phyloP scores from a whole-genome alignment of 1,139 yeast genomes.

The Wickerhamiella infanticola region DNA sequence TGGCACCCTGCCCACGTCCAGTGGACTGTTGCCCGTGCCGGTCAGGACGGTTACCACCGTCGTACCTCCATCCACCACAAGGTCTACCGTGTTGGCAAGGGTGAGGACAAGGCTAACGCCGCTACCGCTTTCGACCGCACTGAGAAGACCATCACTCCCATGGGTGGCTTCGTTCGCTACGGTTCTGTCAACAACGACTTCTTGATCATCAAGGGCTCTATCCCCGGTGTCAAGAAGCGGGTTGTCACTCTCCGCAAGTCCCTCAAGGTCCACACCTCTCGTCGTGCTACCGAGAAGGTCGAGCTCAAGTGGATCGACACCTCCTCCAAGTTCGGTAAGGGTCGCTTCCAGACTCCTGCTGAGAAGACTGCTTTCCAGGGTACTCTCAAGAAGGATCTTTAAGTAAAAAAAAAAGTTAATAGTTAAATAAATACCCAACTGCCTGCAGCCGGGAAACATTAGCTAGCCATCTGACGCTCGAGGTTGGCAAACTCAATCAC shows the following conservation, averaged over 20 bases:
- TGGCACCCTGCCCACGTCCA: conserved; percentile 99
- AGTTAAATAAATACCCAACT: neutral
- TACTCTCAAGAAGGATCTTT: conserved; percentile 91
- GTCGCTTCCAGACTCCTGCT: conserved; percentile 99
- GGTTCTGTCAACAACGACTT: conserved; percentile 97
- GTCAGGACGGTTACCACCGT: conserved; percentile 99
- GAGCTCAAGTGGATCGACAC: conserved; percentile 99
- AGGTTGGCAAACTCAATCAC: conserved; percentile 9
- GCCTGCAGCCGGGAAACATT: neutral
- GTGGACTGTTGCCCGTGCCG: conserved; percentile 99
- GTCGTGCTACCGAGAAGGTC: conserved; percentile 94
- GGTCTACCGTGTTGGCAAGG: conserved; percentile 98
- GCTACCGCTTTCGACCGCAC: conserved; percentile 98
- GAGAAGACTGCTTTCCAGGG: conserved; percentile 99
- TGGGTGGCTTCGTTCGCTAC: conserved; percentile 99
- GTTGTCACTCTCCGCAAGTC: conserved; percentile 97
- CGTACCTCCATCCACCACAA: conserved; percentile 99
- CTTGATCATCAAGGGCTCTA: conserved; percentile 94
- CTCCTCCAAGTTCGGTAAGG: conserved; percentile 99
- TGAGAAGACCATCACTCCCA: conserved; percentile 97
- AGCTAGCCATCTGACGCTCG: conserved; percentile 7
- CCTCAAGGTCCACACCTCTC: conserved; percentile 92
- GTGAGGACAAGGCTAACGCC: conserved; percentile 85
- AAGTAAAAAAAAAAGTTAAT: conserved; percentile 8
- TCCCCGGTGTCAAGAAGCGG: conserved; percentile 99